Base-by-base conservation (phyloP, 2,329 filamentous ascomycete species). In the Neofusicoccum sp. region DNA sequence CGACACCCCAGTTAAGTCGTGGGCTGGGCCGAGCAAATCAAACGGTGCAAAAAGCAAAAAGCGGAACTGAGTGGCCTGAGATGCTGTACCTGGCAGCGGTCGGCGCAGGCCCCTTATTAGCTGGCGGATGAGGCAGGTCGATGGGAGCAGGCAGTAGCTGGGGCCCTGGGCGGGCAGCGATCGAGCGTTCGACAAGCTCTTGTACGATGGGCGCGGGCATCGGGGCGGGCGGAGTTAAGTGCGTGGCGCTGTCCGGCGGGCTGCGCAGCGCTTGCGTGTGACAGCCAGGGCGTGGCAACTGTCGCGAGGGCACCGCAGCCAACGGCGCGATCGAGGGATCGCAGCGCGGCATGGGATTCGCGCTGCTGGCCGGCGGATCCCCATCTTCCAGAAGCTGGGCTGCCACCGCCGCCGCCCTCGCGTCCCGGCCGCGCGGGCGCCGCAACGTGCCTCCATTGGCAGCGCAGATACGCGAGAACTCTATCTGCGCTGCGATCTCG, bases 141-240 rank as follows among this genome's bases (percentile, higher is more conserved):
- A 58, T 45, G 54, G 33, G 54, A n/a, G 41, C 54, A 56, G 51
- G 38, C 28, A 43, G n/a, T 33, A 56, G 51, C 24, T 6, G 26
- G n/a, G n/a, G 51, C 38, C 9, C 20, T 54, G 49, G 36, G 49
- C 28, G 51, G 20, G 38, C 38, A 43, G 51, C 51, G 51, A 56
- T 56, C 51, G 51, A 56, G 51, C 51, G 51, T 38, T 31, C 36
- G 38, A 56, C 51, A 56, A n/a, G 28, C 36, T 43, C 38, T 56
- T 56, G 51, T 56, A 56, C 51, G 51, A 43, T 56, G 38, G 49
- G 34, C 49, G 49, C 49, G 34, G 49, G 34, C 30, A 56, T 56
- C 51, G 51, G 51, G 51, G 38, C 51, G 51, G 51, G 51, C 51
- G 51, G 51, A 56, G 51, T 56, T 56, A 56, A 56, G 51, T 56